Evolutionary conservation across 1,284 basidiomycete species (phyloP), one percentile per base, ranked within the genome.

Genomic region (Puccinia coronata): DNA sequence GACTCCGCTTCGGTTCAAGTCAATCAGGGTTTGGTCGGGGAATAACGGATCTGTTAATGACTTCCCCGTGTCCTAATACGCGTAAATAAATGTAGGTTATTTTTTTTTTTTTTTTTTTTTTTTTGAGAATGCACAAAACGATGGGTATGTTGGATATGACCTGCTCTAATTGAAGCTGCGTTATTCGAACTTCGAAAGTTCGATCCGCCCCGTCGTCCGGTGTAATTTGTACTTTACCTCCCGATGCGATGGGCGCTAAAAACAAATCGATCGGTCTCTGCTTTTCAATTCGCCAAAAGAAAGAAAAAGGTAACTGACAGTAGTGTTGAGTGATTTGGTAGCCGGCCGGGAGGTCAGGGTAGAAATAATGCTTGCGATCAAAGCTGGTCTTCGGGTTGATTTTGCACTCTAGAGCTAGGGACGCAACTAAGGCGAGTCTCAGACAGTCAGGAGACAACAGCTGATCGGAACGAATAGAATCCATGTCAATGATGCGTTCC

Each of bases 301-400:
- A 31, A 59, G 72, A 41, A 28, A 34, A 67, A 61, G 36, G 69
- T 14, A 34, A 84, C 90, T 80, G 79, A 92, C 92, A 89, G 86
- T 98, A 98, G 83, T 94, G 92, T 85, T 98, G 96, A 0, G 96
- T 98, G 83, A 98, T 96, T 87, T 99, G 97, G 87, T 96, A 99
- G 0, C 96, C 96, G 2, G 92, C 89, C 0, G 97, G 95, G 43
- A 98, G 89, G 87, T 99, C 96, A 0, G 94, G 90, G 86, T 99
- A 99, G 87, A 98, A 98, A 86, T 99, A 99, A 86, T 99, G 96
- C 86, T 99, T 99, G 83, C 96, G 89, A 87, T 99, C 96, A 83
- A 98, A 98, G 0, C 92, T 89, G 0, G 93, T 96, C n/a, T 89
- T 88, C 0, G 84, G 84, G 84, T 93, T 92, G 12, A 98, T 89